Conservation (phyloP, 2,329 filamentous ascomycete species). For the Diaporthe velutina region DNA sequence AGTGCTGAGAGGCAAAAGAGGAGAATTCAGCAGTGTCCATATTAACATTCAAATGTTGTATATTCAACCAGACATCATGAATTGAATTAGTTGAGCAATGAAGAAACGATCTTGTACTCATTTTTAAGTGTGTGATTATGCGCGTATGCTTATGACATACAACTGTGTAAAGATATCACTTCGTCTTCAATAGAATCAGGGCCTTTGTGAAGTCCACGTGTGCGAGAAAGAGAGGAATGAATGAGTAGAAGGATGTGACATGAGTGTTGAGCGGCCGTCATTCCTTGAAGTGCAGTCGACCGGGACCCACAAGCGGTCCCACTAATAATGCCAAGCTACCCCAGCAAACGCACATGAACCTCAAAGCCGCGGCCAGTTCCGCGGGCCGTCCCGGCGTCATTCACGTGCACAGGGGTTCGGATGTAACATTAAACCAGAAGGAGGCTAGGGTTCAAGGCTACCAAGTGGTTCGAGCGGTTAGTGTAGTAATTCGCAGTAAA, state of each 20-base stretch:
- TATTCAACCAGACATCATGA: neutral
- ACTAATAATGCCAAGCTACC: too few species aligned
- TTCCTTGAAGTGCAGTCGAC: neutral
- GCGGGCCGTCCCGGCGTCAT: neutral
- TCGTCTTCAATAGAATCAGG: neutral
- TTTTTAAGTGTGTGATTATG: neutral
- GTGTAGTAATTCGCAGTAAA: too few species aligned
- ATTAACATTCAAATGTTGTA: neutral
- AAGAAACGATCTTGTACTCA: neutral
- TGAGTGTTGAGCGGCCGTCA: neutral
- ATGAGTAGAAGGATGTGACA: neutral
- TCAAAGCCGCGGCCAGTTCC: neutral
- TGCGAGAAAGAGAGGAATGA: neutral
- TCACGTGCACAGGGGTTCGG: neutral
- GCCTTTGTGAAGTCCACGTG: neutral
- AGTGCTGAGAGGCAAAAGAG: neutral
- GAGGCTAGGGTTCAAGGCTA: neutral
- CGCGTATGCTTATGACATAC: neutral
- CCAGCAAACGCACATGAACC: too few species aligned
- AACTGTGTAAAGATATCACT: neutral
- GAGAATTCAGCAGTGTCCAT: neutral
- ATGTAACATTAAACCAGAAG: neutral
- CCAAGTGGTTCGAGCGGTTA: too few species aligned
- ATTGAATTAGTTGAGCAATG: neutral
- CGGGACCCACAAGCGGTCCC: too few species aligned